Evolutionary conservation across 2,329 filamentous ascomycete species (phyloP).

Genomic region (Lecanicillium sp.): DNA sequence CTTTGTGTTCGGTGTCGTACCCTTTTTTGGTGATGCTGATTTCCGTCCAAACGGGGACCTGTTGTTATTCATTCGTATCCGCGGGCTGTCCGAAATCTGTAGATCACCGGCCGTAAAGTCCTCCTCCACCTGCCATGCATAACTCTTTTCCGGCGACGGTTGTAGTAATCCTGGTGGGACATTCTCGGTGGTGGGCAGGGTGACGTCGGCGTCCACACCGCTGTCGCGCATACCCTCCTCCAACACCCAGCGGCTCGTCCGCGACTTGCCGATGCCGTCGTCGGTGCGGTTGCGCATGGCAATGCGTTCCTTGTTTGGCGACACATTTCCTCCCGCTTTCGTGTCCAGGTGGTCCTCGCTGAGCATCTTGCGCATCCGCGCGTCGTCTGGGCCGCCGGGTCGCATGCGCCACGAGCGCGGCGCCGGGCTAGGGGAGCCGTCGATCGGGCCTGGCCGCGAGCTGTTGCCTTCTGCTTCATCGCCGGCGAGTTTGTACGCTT

Average conservation of each 20-base stretch:
- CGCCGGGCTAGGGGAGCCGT: conserved; percentile 47
- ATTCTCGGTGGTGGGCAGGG: conserved; percentile 29
- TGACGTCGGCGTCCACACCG: conserved; percentile 21
- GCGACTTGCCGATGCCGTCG: conserved; percentile 8
- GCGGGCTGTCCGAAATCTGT: conserved; percentile 51
- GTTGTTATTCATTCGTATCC: conserved; percentile 34
- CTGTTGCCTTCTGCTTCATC: conserved; percentile 22
- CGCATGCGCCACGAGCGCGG: conserved; percentile 38
- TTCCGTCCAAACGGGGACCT: conserved; percentile 27
- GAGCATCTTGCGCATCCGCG: conserved; percentile 23
- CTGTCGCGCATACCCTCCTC: conserved; percentile 7
- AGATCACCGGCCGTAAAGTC: conserved; percentile 53
- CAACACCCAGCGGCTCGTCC: conserved; percentile 18
- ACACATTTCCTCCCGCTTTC: background rate
- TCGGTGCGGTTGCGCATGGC: conserved; percentile 9
- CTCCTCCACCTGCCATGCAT: conserved; percentile 50
- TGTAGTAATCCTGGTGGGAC: background rate
- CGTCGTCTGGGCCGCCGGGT: conserved; percentile 25
- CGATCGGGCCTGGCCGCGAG: conserved; percentile 21
- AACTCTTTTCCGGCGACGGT: conserved; percentile 45
- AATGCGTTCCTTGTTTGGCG: conserved; percentile 11
- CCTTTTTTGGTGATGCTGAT: conserved; percentile 19
- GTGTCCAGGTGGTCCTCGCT: conserved; percentile 16
- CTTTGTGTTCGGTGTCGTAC: conserved; percentile 33
- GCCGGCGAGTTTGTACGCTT: conserved; percentile 34